Conservation (phyloP, 139 green algal species). For the Chlamydomonas eustigma region DNA sequence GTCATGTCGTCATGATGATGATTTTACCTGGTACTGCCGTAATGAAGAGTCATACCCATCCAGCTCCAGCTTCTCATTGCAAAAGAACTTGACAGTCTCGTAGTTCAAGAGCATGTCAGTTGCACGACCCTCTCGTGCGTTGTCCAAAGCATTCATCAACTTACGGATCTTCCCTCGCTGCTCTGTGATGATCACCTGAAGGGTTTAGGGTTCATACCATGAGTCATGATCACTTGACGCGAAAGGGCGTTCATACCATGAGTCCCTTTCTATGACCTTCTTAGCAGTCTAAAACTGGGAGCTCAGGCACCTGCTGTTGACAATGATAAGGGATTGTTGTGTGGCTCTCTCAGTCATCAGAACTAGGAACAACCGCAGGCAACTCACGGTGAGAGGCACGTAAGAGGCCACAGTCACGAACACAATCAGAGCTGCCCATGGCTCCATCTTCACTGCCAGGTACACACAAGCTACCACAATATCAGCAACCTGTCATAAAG, state of each 20-base stretch:
- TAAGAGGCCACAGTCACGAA: slow-evolving; percentile 71
- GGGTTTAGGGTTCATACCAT: too few relatives aligned
- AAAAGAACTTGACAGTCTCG: slow-evolving; percentile 81
- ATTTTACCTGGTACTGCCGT: slow-evolving; percentile 64
- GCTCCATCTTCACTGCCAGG: slow-evolving; percentile 44
- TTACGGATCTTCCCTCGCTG: slow-evolving; percentile 63
- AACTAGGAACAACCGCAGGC: neutral
- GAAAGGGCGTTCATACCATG: too few relatives aligned
- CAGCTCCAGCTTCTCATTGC: slow-evolving; percentile 68
- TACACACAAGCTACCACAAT: slow-evolving; percentile 63
- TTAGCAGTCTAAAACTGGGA: too few relatives aligned
- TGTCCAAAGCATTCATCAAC: slow-evolving; percentile 68
- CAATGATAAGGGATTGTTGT: too few relatives aligned
- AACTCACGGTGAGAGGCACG: slow-evolving; percentile 71
- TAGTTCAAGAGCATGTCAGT: slow-evolving; percentile 90
- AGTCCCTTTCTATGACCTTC: too few relatives aligned
- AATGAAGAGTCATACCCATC: slow-evolving; percentile 55
- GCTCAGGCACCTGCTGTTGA: too few relatives aligned
- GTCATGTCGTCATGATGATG: neutral
- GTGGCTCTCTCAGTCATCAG: too few relatives aligned
- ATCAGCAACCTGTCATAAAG: slow-evolving; percentile 44
- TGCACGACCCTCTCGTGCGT: slow-evolving; percentile 48
- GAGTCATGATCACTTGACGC: too few relatives aligned
- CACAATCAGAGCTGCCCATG: slow-evolving; percentile 74
- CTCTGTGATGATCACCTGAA: slow-evolving; percentile 62